A percentile compares a stretch with the other conserved stretches of the same genome.
phyloP scores from a whole-genome alignment of 352 stramenopile species.

The Phytophthora europaea region DNA sequence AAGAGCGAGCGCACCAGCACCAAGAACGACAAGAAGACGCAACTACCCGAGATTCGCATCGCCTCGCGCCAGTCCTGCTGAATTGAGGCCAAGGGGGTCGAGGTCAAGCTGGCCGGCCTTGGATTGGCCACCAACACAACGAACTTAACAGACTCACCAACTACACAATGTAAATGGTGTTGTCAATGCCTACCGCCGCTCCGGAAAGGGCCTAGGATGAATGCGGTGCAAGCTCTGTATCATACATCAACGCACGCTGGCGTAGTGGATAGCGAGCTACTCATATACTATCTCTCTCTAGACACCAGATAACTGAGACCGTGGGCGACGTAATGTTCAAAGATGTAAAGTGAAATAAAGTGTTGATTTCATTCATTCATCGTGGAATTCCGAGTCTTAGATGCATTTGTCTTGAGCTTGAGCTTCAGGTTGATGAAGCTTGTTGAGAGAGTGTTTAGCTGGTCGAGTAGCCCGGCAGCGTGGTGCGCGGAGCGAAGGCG shows the following conservation, averaged over 20 bases:
- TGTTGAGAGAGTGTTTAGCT: slow-evolving; percentile 36
- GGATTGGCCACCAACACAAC: neutral
- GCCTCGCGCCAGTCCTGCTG: slow-evolving; percentile 23
- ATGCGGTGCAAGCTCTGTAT: slow-evolving; percentile 3
- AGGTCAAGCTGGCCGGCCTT: neutral
- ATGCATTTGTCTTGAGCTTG: slow-evolving; percentile 1
- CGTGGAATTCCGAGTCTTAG: slow-evolving; percentile 3
- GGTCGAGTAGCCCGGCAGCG: slow-evolving; percentile 71
- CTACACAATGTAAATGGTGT: no score
- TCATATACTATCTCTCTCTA: neutral
- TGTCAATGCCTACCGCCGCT: no score
- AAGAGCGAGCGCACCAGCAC: slow-evolving; percentile 26
- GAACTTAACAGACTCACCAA: neutral
- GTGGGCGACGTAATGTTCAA: neutral
- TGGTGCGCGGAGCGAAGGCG: slow-evolving; percentile 67
- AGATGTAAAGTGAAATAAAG: slow-evolving; percentile 17
- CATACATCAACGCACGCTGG: neutral
- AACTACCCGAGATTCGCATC: slow-evolving; percentile 18
- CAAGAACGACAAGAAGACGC: slow-evolving; percentile 18
- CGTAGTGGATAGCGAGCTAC: neutral
- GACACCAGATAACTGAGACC: slow-evolving; percentile 6
- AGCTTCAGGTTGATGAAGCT: neutral
- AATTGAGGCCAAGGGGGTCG: neutral
- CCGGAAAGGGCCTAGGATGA: no score
- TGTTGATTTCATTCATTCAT: slow-evolving; percentile 31